Conservation (phyloP, 1,284 basidiomycete genomes). For the Malassezia equina region DNA sequence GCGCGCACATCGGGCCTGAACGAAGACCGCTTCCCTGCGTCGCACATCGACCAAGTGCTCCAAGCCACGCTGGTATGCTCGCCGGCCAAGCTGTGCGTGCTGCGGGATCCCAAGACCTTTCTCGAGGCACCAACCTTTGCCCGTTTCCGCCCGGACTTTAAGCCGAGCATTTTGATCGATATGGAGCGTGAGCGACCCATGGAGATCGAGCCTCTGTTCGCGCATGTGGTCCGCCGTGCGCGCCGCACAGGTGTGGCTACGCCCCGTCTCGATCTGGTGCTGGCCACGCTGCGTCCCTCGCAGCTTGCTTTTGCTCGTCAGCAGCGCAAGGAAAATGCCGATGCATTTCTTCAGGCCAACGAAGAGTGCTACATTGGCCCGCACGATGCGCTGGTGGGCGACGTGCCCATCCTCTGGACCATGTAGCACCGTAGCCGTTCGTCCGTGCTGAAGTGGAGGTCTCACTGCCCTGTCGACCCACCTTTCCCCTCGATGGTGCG, state of each 20-base stretch:
- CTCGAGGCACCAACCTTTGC: slow-evolving; percentile 2
- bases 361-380: background rate
- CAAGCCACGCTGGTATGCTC: slow-evolving; percentile 22
- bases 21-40: slow-evolving; percentile 24
- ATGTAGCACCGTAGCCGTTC: background rate
- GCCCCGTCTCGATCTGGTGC: slow-evolving; percentile 34
- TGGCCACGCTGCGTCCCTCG: slow-evolving; percentile 28
- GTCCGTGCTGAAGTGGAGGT: background rate
- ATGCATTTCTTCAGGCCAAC: background rate
- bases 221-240: slow-evolving; percentile 24
- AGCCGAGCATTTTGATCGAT: slow-evolving; percentile 39
- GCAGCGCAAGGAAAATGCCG: background rate
- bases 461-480: background rate
- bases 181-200: slow-evolving; percentile 35
- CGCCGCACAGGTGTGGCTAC: slow-evolving; percentile 24
- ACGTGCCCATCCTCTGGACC: background rate
- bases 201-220: slow-evolving; percentile 38
- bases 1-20: slow-evolving; percentile 43
- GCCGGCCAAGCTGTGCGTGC: slow-evolving; percentile 1
- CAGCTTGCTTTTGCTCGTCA: slow-evolving; percentile 20
- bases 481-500: slow-evolving; percentile 7
- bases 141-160: slow-evolving; percentile 19
- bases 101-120: background rate
- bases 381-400: background rate
- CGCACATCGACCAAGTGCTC: slow-evolving; percentile 26